Conservation (phyloP, 169 alveolate species). For the Theileria sp. region DNA sequence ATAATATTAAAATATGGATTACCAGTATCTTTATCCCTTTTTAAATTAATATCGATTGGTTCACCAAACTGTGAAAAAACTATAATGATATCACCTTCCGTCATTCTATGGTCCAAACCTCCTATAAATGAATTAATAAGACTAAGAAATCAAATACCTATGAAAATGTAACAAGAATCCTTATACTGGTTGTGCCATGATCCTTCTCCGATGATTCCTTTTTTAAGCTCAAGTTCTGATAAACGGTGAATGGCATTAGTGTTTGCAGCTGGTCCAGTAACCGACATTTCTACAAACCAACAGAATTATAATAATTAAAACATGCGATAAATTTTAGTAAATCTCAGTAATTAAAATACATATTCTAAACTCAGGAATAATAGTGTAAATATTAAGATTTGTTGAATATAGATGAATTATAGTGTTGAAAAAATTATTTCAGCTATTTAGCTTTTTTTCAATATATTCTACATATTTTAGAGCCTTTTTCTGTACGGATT, state of each 20-base stretch:
- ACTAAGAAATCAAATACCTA: slow-evolving; percentile 44
- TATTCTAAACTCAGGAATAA: not conserved
- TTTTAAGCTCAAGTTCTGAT: slow-evolving; percentile 74
- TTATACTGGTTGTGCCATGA: slow-evolving; percentile 81
- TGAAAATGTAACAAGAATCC: slow-evolving; percentile 75
- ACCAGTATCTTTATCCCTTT: slow-evolving; percentile 94
- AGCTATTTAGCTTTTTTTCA: slow-evolving; percentile 26
- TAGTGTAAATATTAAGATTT: not conserved
- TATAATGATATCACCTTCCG: slow-evolving; percentile 96
- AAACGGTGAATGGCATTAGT: slow-evolving; percentile 61
- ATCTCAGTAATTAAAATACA: not conserved
- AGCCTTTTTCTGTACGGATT: slow-evolving; percentile 79
- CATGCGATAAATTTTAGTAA: not conserved
- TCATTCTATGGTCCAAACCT: slow-evolving; percentile 90
- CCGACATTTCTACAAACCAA: slow-evolving; percentile 33
- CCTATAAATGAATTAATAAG: slow-evolving; percentile 20
- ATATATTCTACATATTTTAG: slow-evolving; percentile 74
- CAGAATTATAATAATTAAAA: not conserved
- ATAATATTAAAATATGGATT: not conserved
- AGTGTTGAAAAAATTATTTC: not conserved
- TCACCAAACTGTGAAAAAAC: slow-evolving; percentile 98
- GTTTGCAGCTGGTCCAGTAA: slow-evolving; percentile 67
- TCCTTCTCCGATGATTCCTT: slow-evolving; percentile 69
- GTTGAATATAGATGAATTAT: not conserved
- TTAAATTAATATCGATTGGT: slow-evolving; percentile 92